Base-by-base conservation (phyloP, 208 protist genomes). In the Trypanosoma brucei region DNA sequence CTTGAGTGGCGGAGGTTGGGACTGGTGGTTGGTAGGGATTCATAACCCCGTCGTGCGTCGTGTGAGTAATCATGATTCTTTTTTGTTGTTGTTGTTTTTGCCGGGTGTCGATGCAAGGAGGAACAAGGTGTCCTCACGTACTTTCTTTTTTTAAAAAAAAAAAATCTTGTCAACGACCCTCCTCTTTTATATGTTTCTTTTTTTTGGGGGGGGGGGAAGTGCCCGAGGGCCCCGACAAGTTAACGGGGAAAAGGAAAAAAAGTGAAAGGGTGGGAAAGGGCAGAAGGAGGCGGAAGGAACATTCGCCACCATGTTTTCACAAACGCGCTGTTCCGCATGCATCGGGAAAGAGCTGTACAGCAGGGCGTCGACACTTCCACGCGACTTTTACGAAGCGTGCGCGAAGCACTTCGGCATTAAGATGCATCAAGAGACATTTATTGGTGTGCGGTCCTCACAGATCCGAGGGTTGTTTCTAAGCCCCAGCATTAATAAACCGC, bases 371-470 rank as follows among this genome's bases (percentile, higher is more conserved):
- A 81, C 86, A 2, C 79, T 95, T 5, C 84, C 86, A 13, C 6
- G 7, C 5, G 84, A 93, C 68, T 95, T 93, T 57, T 92, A 77
- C 50, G 53, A 55, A 48, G 79, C 83, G 65, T 93, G 85, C 59
- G 3, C 35, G 8, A 48, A 68, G 45, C 63, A 87, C 70, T 92
- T 95, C 65, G 48, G 71, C 33, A 85, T 91, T 22, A 79, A 55
- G 9, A 56, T 92, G 8, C 84, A 95, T 64, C 65, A 86, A 52
- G 72, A 81, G 7, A 87, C 79, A 8, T 95, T 85, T 70, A 89
- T 95, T 56, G 89, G 89, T 52, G 74, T 87, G 13, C 84, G 89
- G 31, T 80, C 78, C 0, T 95, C 89, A 14, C 89, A 95, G 66
- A 72, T 84, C 40, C 78, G 89, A 40, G 89, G 89, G 33, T 72